Base-by-base conservation (phyloP, 139 green algal species). In the Chlorella vulgaris region DNA sequence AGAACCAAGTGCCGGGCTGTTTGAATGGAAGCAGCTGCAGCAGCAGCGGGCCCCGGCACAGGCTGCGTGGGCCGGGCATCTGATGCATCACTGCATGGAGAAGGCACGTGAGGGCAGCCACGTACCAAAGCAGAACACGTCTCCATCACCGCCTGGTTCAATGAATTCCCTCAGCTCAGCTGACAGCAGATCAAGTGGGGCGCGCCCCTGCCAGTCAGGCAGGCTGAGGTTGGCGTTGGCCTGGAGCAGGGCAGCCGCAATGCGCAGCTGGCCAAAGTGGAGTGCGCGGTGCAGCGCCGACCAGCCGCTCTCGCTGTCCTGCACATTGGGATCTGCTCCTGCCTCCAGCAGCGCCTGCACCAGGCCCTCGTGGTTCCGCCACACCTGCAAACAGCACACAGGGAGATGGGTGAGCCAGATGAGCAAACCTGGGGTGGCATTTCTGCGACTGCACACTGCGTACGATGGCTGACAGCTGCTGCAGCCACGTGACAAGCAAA, bases 151-250 rank as follows among this genome's bases (percentile, higher is more conserved):
- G 67, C 61, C 53, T 36, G 71, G 69, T 19, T 67, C 38, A 69
- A 91, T 58, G 42, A 82, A 88, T 19, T 39, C 50, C 35, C 65
- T 76, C 28, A 97, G 86, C 68, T 95, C 84, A 0, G 13, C 29
- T 1, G 91, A 91, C n/a, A 97, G 38, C 61, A 98, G 81, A 76
- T 98, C 95, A n/a, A 97, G 74, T 0, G 94, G 90, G 5, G 91
- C 93, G 62, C 92, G 88, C 1, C 89, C 90, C 84, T 92, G 88
- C 43, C 69, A 65, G 75, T 97, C 93, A 1, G 55, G 55, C 21
- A 86, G 15, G 19, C 81, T 76, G 29, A 93, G 67, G 18, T 53
- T 76, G 31, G 91, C 92, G 7, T 90, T 90, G 7, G 76, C 76
- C 4, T 62, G 68, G 43, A 99, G 80, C 62, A 99, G 88, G n/a